phyloP scores from a whole-genome alignment of 352 stramenopile genomes.

The Thalassiosira ordinaria region DNA sequence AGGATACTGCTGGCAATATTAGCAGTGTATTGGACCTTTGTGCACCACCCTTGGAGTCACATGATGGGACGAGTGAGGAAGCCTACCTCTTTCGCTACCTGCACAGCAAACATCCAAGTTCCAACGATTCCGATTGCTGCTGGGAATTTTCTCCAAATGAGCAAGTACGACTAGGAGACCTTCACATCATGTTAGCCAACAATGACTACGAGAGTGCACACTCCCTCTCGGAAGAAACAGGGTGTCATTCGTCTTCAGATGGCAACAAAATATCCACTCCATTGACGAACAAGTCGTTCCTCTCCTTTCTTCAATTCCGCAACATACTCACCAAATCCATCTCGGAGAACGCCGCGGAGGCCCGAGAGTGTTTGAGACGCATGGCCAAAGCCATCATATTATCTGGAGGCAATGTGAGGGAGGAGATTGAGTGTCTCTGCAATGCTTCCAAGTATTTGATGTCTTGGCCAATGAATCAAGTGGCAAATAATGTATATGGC shows the following conservation, averaged over 20 bases:
- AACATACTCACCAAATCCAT: slow-evolving; percentile 43
- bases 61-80: neutral
- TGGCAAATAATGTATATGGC: neutral
- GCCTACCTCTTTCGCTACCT: slow-evolving; percentile 37
- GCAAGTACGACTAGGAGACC: slow-evolving; percentile 15
- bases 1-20: neutral
- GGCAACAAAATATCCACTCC: slow-evolving; percentile 25
- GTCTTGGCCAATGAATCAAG: slow-evolving; percentile 49
- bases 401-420: slow-evolving; percentile 35
- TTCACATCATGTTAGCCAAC: slow-evolving; percentile 41
- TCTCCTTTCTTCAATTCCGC: slow-evolving; percentile 61
- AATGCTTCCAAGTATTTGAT: slow-evolving; percentile 59
- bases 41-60: neutral
- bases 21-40: neutral
- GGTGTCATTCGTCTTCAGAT: neutral
- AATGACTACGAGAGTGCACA: slow-evolving; percentile 44
- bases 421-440: slow-evolving; percentile 50
- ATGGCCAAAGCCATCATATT: slow-evolving; percentile 32
- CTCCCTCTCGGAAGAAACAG: slow-evolving; percentile 11
- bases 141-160: slow-evolving; percentile 45
- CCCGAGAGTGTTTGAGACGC: slow-evolving; percentile 61
- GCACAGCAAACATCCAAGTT: no score
- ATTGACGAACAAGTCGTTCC: slow-evolving; percentile 42
- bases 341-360: slow-evolving; percentile 32
- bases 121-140: no score